Base-by-base conservation (phyloP, 257 asterid species). In the Coffea eugenioides region DNA sequence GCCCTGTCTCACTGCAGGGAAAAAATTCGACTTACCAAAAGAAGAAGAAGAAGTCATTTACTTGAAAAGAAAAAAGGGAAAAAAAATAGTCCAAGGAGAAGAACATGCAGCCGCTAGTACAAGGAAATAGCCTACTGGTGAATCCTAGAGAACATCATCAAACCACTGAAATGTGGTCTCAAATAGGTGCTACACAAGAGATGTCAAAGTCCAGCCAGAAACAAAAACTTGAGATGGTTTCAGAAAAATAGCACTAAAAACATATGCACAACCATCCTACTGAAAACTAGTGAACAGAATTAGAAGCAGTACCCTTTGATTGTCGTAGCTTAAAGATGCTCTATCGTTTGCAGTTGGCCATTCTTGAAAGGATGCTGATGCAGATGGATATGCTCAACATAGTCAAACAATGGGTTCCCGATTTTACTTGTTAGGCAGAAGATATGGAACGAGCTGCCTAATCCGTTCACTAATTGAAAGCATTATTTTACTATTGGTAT, bases 271-370 rank as follows among this genome's bases (percentile, higher is more conserved):
- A 20, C 57, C 25, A 73, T n/a, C 62, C 18, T 43, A 77, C 73
- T 75, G 66, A 71, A 71, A 45, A 81, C 71, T 36, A 39, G 73
- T 69, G 52, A 27, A 23, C 70, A 68, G 69, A 68, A 65, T 80
- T 27, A 61, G 71, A 31, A 54, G 34, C 62, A 49, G 79, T 82
- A 91, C 96, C 96, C 83, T 85, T 74, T 85, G 85, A 82, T 75
- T 85, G 36, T 73, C 84, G 80, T 84, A 83, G 82, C 80, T 77
- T 49, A 76, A 74, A 71, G 91, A 90, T 79, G 86, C 79, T 79
- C 56, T 84, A 71, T 84, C 82, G 83, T 80, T 82, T 59, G 20
- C 73, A 62, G 77, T 48, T 8, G 79, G 85, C 48, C 59, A n/a
- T 36, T 73, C 80, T 18, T 70, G 66, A 79, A 69, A 76, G 18